Conservation (phyloP, 1,284 basidiomycete genomes). For the Heimioporus retisporus region DNA sequence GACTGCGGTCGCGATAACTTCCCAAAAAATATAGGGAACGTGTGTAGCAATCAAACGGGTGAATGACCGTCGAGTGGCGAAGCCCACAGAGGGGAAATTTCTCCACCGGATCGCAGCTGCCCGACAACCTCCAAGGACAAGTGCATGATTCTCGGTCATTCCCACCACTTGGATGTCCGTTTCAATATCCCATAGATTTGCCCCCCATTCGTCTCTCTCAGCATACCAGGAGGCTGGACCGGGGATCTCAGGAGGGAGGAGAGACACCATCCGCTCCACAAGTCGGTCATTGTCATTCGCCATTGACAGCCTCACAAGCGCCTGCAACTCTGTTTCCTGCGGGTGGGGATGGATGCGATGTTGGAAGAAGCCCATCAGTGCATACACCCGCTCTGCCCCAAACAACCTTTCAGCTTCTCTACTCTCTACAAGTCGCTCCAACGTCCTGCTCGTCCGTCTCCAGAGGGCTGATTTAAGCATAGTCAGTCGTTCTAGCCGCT, state of each 20-base stretch:
- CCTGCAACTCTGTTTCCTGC: not conserved
- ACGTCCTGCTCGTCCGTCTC: constrained; percentile 20
- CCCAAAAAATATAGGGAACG: constrained; percentile 17
- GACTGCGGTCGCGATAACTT: constrained; percentile 6
- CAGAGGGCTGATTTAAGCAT: constrained; percentile 38
- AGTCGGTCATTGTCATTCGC: not conserved
- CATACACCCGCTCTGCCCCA: not conserved
- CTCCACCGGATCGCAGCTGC: constrained; percentile 37
- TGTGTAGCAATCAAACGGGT: constrained; percentile 24
- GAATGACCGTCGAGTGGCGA: constrained; percentile 23
- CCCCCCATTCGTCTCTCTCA: constrained; percentile 25
- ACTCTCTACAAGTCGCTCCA: not conserved
- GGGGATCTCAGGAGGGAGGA: not conserved
- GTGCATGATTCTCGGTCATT: constrained; percentile 27
- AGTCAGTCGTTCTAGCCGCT: constrained; percentile 37
- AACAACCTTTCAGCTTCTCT: not conserved
- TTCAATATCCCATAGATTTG: constrained; percentile 40
- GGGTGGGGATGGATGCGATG: not conserved
- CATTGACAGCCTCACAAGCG: not conserved
- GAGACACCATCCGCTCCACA: not conserved
- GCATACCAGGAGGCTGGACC: not conserved
- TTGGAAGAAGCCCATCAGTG: not conserved
- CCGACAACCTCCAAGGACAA: constrained; percentile 41
- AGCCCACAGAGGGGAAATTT: constrained; percentile 34
- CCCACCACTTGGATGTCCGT: constrained; percentile 36